Base-by-base conservation (phyloP, 495 filamentous ascomycete genomes). In the Margaritispora aquatica region DNA sequence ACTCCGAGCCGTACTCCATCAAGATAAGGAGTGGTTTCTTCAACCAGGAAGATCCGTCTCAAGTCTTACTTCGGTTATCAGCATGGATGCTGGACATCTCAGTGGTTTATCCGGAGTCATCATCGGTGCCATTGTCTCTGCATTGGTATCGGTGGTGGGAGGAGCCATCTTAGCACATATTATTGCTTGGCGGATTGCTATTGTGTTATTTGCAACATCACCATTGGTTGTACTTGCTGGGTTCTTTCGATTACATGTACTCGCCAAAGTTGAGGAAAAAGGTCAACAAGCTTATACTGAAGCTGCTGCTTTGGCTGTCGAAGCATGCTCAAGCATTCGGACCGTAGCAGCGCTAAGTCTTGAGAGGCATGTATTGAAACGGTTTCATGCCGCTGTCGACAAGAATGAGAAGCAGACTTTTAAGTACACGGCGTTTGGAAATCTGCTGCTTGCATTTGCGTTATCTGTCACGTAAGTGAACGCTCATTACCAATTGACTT, bases 171-270 rank as follows among this genome's bases (percentile, higher is more conserved):
- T 88, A 23, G 72, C 84, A 0, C 82, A 86, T 58, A 68, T 80
- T 21, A 72, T 84, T 54, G 84, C 84, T 7, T 87, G 84, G 84
- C 85, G 84, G 59, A 77, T 88, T 3, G 77, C 76, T 0, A 74
- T 84, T 4, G 71, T 84, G 10, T 70, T 81, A 26, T 75, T 86
- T 21, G 77, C 76, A 3, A 74, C 74, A 2, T 66, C 85, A 26
- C 83, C 84, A 17, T 69, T 80, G 19, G 68, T 85, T 47, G 70
- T 86, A 21, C 65, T 75, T 1, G 73, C 81, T 8, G 81, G 80
- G 0, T 71, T 84, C 51, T 76, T 87, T 76, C 73, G 80, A 51
- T 38, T 64, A 65, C 67, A 72, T 0, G 69, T 80, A 0, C 68
- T 85, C 10, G 73, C 76, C 1, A 74, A 78, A 26, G 83, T 86